Evolutionary conservation across 2,329 filamentous ascomycete genomes (phyloP).

Genomic region (Fusarium illudens): DNA sequence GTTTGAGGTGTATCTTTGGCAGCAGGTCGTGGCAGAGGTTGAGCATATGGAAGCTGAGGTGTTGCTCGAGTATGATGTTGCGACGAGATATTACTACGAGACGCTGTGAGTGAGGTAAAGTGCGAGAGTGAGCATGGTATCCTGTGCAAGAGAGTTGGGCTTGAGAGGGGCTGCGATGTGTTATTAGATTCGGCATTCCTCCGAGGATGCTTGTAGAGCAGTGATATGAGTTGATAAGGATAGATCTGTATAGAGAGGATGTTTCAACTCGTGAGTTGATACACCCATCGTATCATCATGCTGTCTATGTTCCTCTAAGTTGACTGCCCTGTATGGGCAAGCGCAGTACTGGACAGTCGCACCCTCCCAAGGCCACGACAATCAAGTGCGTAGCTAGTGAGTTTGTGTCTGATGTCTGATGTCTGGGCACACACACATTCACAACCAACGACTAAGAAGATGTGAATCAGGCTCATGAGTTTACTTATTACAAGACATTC

Average conservation of each 20-base stretch:
- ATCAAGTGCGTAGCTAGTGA: background rate
- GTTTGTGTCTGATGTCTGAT: background rate
- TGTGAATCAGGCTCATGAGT: background rate
- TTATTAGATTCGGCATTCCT: background rate
- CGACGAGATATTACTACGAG: constrained; percentile 54
- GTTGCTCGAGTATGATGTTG: constrained; percentile 53
- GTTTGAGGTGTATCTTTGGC: constrained; percentile 53
- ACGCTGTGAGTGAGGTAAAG: constrained; percentile 13
- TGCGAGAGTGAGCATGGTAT: background rate
- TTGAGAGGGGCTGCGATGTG: background rate
- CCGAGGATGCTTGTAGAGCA: background rate
- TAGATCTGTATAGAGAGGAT: background rate
- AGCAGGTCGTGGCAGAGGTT: constrained; percentile 46
- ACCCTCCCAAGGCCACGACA: background rate
- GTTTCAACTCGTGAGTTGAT: background rate
- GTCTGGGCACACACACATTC: background rate
- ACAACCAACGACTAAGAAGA: background rate
- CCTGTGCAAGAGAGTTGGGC: background rate
- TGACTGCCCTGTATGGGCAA: background rate
- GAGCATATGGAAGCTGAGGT: constrained; percentile 53
- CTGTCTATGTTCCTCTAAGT: background rate
- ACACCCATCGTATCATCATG: background rate
- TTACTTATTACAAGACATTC: background rate
- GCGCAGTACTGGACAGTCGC: background rate
- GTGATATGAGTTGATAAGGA: background rate